Evolutionary conservation across 495 filamentous ascomycete species (phyloP).

Genomic region (Penicillium malachiteum): DNA sequence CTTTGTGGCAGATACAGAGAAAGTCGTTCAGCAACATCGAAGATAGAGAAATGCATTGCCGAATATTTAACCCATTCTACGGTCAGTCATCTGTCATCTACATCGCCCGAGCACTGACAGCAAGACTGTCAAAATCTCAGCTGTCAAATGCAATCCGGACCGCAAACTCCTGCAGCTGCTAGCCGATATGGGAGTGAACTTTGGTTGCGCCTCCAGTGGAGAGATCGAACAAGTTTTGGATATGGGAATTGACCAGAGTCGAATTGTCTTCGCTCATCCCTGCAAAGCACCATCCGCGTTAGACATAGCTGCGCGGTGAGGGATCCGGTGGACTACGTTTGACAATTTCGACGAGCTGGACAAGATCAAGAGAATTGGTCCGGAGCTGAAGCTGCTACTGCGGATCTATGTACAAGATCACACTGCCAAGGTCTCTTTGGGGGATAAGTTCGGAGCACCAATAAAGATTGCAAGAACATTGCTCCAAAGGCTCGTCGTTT

Average conservation of each 20-base stretch:
- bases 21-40: no score
- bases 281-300: slow-evolving; percentile 28
- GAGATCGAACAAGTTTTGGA: slow-evolving; percentile 26
- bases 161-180: slow-evolving; percentile 23
- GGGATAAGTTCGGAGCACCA: slow-evolving; percentile 32
- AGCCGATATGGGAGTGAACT: slow-evolving; percentile 19
- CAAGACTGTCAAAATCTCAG: slow-evolving; percentile 8
- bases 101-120: no score
- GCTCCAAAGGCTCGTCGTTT: slow-evolving; percentile 24
- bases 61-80: no score
- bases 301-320: slow-evolving; percentile 15
- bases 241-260: slow-evolving; percentile 24
- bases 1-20: no score
- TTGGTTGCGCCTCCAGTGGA: slow-evolving; percentile 36
- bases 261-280: slow-evolving; percentile 35
- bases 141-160: slow-evolving; percentile 40
- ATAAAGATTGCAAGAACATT: slow-evolving; percentile 16
- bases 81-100: no score
- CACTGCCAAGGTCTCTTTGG: slow-evolving; percentile 18
- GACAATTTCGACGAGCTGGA: slow-evolving; percentile 36
- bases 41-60: no score
- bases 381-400: slow-evolving; percentile 26
- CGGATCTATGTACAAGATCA: slow-evolving; percentile 30
- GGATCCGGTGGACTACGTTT: slow-evolving; percentile 29
- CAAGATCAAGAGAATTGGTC: slow-evolving; percentile 24